Percentiles rank a stretch among this genome's conserved stretches.
These are phyloP conservation scores for Schizochytrium sp. DNA, from an alignment of 108 stramenopile species.

Conservation along the genomic window DNA sequence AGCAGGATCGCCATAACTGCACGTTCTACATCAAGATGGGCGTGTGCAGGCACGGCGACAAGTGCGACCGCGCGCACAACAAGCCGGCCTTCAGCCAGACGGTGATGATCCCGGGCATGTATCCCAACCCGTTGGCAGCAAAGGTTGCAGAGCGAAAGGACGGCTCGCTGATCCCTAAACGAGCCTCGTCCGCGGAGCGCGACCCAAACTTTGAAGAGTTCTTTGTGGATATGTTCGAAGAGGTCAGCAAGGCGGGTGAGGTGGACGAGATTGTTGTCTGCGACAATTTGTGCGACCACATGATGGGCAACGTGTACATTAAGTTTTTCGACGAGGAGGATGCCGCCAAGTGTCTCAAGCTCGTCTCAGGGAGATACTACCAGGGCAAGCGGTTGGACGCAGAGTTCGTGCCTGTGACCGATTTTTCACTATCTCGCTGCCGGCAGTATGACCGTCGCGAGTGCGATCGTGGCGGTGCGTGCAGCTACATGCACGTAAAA, in stretches of 20 bases:
- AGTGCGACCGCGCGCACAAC: slow-evolving; percentile 87
- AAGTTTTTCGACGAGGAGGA: slow-evolving; percentile 92
- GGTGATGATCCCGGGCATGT: slow-evolving; percentile 86
- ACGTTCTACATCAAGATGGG: slow-evolving; percentile 99
- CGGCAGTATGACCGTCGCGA: slow-evolving; percentile 71
- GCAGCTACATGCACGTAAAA: slow-evolving; percentile 92
- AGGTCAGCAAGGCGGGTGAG: slow-evolving; percentile 82
- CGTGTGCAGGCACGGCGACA: slow-evolving; percentile 86
- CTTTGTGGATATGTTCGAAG: slow-evolving; percentile 60
- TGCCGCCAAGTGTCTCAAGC: slow-evolving; percentile 74
- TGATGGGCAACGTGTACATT: slow-evolving; percentile 87
- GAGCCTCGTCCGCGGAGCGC: background rate
- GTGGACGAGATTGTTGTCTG: slow-evolving; percentile 86
- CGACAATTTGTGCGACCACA: slow-evolving; percentile 96
- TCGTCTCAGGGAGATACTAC: slow-evolving; percentile 81
- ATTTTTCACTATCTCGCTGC: slow-evolving; percentile 89
- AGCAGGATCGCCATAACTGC: slow-evolving; percentile 94
- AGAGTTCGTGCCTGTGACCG: slow-evolving; percentile 89
- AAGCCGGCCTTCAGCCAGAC: slow-evolving; percentile 86
- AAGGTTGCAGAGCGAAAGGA: slow-evolving; percentile 60
- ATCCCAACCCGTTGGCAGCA: slow-evolving; percentile 52
- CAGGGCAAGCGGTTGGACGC: slow-evolving; percentile 72
- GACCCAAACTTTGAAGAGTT: slow-evolving; percentile 28
- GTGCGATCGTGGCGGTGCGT: slow-evolving; percentile 80
- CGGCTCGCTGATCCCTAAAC: slow-evolving; percentile 49